Percentiles rank a stretch among this genome's conserved stretches.
Conservation (phyloP, 2,329 filamentous ascomycete genomes). For the Rutstroemia sp. region DNA sequence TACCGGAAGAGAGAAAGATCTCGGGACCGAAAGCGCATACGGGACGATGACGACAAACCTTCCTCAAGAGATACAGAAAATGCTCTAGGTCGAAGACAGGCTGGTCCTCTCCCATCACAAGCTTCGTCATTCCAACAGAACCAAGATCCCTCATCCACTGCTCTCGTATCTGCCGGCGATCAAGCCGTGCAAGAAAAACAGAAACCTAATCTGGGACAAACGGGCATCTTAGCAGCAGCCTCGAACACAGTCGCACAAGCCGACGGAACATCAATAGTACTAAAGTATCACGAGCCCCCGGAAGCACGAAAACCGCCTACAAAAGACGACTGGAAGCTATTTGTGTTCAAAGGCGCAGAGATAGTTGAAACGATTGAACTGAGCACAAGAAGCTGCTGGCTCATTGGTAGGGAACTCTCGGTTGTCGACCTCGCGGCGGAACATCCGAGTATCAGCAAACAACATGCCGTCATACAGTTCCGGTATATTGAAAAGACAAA, state of each 20-base stretch:
- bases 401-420: slow-evolving; percentile 71
- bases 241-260: slow-evolving; percentile 70
- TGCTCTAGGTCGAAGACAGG: slow-evolving; percentile 20
- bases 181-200: slow-evolving; percentile 60
- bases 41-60: slow-evolving; percentile 9
- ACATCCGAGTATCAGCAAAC: slow-evolving; percentile 89
- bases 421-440: slow-evolving; percentile 81
- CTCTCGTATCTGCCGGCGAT: slow-evolving; percentile 26
- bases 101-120: slow-evolving; percentile 52
- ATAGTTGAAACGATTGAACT: slow-evolving; percentile 78
- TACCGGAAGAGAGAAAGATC: slow-evolving; percentile 22
- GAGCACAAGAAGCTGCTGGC: slow-evolving; percentile 74
- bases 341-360: slow-evolving; percentile 81
- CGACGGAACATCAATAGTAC: slow-evolving; percentile 65
- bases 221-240: slow-evolving; percentile 78
- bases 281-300: slow-evolving; percentile 94
- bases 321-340: slow-evolving; percentile 78
- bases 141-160: slow-evolving; percentile 31
- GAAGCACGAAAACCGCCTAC: slow-evolving; percentile 83
- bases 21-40: slow-evolving; percentile 16
- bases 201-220: slow-evolving; percentile 77
- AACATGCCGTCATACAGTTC: slow-evolving; percentile 94
- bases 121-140: slow-evolving; percentile 51
- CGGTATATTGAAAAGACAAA: slow-evolving; percentile 75
- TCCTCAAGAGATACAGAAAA: neutral